Evolutionary conservation across 306 rosid genomes (phyloP).

Genomic region (Corylus avellana): DNA sequence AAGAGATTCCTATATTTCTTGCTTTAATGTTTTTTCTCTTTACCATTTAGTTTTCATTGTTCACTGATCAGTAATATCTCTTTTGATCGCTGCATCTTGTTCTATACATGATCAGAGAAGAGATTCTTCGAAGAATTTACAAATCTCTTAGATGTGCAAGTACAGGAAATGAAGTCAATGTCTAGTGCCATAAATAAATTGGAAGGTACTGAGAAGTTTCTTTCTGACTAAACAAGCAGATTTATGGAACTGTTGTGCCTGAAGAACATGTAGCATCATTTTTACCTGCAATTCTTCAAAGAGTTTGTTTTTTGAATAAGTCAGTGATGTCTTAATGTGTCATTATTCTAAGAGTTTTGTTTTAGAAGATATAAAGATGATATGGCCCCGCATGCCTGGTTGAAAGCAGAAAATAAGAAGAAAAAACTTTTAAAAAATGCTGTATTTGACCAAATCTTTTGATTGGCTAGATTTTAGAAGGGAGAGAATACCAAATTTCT

Average conservation of each 20-base stretch:
- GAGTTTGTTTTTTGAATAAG: slow-evolving; percentile 5
- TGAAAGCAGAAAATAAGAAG: neutral
- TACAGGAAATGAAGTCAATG: slow-evolving; percentile 92
- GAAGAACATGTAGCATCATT: neutral
- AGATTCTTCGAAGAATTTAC: slow-evolving; percentile 57
- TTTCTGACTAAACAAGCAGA: slow-evolving; percentile 29
- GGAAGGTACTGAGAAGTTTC: slow-evolving; percentile 64
- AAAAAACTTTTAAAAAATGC: neutral
- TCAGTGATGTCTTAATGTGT: no score
- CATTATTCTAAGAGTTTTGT: neutral
- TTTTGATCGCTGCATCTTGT: slow-evolving; percentile 27
- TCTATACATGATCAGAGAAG: slow-evolving; percentile 55
- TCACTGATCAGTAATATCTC: slow-evolving; percentile 9
- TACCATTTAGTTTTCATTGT: slow-evolving; percentile 9
- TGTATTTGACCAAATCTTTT: neutral
- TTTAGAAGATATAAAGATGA: neutral
- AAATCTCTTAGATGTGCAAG: slow-evolving; percentile 65
- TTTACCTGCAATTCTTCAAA: neutral
- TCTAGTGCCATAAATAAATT: slow-evolving; percentile 65
- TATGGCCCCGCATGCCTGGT: neutral
- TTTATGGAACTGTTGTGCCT: neutral
- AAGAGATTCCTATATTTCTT: slow-evolving; percentile 17
- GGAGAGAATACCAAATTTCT: neutral
- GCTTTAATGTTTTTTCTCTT: slow-evolving; percentile 11
- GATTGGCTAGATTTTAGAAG: neutral